Conservation (phyloP, 2,329 filamentous ascomycete species). For the Hortaea sp. region DNA sequence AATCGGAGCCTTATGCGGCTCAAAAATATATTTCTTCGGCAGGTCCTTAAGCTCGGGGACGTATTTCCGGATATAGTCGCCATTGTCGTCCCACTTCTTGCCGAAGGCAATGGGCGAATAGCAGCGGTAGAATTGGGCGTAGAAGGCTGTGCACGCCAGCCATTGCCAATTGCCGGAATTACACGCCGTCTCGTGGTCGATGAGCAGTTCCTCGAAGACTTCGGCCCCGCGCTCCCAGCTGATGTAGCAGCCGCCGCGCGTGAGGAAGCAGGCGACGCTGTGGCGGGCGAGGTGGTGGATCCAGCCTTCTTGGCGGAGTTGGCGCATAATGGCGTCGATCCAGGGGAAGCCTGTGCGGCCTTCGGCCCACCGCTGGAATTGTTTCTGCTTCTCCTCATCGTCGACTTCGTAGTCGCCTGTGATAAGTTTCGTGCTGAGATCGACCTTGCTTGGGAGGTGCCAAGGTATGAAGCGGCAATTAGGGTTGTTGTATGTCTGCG, state of each 20-base stretch:
- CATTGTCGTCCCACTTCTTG: constrained; percentile 65
- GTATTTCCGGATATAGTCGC: constrained; percentile 53
- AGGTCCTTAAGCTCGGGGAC: constrained; percentile 56
- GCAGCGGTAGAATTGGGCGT: constrained; percentile 58
- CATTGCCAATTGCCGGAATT: constrained; percentile 73
- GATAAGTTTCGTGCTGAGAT: constrained; percentile 36
- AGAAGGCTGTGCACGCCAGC: constrained; percentile 68
- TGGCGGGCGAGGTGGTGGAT: constrained; percentile 71
- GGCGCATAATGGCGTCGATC: constrained; percentile 73
- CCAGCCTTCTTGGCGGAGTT: constrained; percentile 62
- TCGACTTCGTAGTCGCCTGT: constrained; percentile 57
- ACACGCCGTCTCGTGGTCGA: constrained; percentile 66
- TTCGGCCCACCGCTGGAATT: constrained; percentile 58
- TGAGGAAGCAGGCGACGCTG: constrained; percentile 72
- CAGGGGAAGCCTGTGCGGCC: constrained; percentile 68
- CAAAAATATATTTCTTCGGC: constrained; percentile 63
- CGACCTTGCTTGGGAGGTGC: constrained; percentile 58
- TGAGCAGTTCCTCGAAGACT: constrained; percentile 65
- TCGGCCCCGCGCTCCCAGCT: constrained; percentile 70
- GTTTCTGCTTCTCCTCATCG: constrained; percentile 49
- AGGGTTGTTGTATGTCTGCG: constrained; percentile 54
- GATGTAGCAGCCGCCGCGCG: constrained; percentile 66
- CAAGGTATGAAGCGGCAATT: constrained; percentile 67
- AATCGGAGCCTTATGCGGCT: constrained; percentile 65
- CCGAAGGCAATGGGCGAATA: constrained; percentile 64